These are phyloP conservation scores for Rhizophagus clarus DNA, from an alignment of 192 early-diverging fungal genomes.

Conservation along the genomic window DNA sequence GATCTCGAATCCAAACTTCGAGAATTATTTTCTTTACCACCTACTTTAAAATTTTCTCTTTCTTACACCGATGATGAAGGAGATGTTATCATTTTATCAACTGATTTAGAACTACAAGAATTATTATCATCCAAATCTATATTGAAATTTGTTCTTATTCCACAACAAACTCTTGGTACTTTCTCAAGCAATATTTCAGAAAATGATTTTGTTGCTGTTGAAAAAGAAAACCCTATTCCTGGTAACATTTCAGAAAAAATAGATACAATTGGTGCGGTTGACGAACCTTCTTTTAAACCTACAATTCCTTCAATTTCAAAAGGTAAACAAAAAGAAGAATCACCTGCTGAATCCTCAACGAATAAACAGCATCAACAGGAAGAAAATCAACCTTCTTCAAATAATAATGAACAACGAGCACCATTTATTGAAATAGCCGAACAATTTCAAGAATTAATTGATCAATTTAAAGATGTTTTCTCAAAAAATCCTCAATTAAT, in stretches of 20 bases:
- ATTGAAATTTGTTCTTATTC: background rate
- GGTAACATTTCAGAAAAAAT: background rate
- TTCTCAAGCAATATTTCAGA: background rate
- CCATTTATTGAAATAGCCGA: slow-evolving; percentile 8
- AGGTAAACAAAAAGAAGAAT: slow-evolving; percentile 27
- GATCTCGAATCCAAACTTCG: slow-evolving; percentile 3
- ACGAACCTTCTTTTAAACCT: background rate
- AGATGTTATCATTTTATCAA: slow-evolving; percentile 27
- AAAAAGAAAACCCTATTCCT: background rate
- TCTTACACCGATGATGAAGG: slow-evolving; percentile 32
- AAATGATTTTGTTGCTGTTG: background rate
- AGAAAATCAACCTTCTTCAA: background rate
- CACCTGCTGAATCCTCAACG: slow-evolving; percentile 5
- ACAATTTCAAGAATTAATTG: slow-evolving; percentile 27
- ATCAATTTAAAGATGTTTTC: slow-evolving; percentile 34
- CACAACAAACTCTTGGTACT: background rate
- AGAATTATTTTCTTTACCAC: background rate
- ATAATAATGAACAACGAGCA: background rate
- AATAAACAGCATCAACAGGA: background rate
- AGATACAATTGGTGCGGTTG: slow-evolving; percentile 1
- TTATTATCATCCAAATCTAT: slow-evolving; percentile 15
- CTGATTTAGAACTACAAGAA: slow-evolving; percentile 30
- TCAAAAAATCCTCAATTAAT: slow-evolving; percentile 27
- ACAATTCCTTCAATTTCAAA: slow-evolving; percentile 17
- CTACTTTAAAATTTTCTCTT: slow-evolving; percentile 6